Conservation (phyloP, 805 yeast genomes). For the Clavispora vitiphila region DNA sequence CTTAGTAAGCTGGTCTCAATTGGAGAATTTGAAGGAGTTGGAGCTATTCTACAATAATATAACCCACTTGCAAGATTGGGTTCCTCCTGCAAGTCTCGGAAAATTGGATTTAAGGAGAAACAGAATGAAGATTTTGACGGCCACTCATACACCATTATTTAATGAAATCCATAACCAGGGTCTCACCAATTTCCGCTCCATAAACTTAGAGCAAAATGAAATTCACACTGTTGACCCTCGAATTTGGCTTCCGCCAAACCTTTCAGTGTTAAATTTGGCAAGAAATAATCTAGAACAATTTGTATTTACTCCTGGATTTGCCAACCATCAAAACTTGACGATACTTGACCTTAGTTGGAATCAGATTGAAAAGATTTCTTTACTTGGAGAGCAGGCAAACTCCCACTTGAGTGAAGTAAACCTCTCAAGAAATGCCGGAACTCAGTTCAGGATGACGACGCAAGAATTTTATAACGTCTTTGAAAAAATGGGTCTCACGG, state of each 20-base stretch:
- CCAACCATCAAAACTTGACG: conserved; percentile 8
- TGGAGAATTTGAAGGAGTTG: conserved; percentile 18
- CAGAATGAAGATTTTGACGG: conserved; percentile 8
- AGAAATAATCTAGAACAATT: conserved; percentile 16
- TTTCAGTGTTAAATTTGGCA: conserved; percentile 13
- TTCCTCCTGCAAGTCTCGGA: conserved; percentile 12
- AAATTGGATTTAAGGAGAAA: conserved; percentile 11
- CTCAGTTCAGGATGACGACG: conserved; percentile 10
- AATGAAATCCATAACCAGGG: background rate
- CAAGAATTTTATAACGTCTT: conserved; percentile 21
- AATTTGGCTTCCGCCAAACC: conserved; percentile 11
- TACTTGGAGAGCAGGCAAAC: conserved; percentile 1
- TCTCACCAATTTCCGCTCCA: background rate
- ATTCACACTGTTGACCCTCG: conserved; percentile 9
- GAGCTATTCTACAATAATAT: conserved; percentile 21
- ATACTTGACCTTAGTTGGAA: conserved; percentile 11
- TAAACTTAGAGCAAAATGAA: conserved; percentile 14
- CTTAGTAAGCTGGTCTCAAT: conserved; percentile 19
- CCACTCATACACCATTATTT: conserved; percentile 10
- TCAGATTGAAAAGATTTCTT: conserved; percentile 5
- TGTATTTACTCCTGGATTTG: conserved; percentile 7
- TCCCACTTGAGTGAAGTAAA: conserved; percentile 15
- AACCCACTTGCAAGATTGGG: conserved; percentile 15
- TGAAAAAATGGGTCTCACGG: conserved; percentile 18
- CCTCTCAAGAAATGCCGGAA: conserved; percentile 16